Evolutionary conservation across 2,329 filamentous ascomycete species (phyloP).

Genomic region (Exophiala mesophila): DNA sequence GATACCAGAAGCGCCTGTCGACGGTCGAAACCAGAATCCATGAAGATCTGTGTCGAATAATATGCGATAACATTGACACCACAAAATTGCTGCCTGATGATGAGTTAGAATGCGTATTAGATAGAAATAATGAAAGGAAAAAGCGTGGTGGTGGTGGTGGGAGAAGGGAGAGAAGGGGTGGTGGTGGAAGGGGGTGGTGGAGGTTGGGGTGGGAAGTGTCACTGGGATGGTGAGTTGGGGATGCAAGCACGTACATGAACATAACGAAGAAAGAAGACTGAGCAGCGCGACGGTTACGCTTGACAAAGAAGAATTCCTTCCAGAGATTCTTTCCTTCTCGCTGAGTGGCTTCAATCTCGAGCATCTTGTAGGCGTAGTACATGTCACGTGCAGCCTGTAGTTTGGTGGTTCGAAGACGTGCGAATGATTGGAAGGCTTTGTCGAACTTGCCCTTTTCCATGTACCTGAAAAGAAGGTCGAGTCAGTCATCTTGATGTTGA

Average conservation of each 20-base stretch:
- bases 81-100: slow-evolving; percentile 54
- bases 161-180: not conserved
- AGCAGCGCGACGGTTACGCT: slow-evolving; percentile 58
- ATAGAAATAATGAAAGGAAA: no score
- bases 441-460: slow-evolving; percentile 45
- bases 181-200: not conserved
- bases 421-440: slow-evolving; percentile 48
- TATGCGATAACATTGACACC: slow-evolving; percentile 55
- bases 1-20: slow-evolving; percentile 54
- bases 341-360: slow-evolving; percentile 50
- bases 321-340: slow-evolving; percentile 45
- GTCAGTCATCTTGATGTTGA: no score
- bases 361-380: slow-evolving; percentile 55
- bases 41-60: slow-evolving; percentile 59
- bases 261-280: slow-evolving; percentile 57
- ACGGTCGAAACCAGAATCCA: slow-evolving; percentile 49
- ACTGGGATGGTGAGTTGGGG: slow-evolving; percentile 32
- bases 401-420: slow-evolving; percentile 43
- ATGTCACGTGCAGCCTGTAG: slow-evolving; percentile 53
- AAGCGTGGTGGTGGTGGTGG: no score
- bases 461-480: slow-evolving; percentile 30
- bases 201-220: slow-evolving; percentile 29
- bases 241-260: slow-evolving; percentile 45
- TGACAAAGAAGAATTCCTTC: slow-evolving; percentile 53
- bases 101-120: slow-evolving; percentile 55